phyloP scores from a whole-genome alignment of 495 filamentous ascomycete genomes.

The Bombardia bombarda region DNA sequence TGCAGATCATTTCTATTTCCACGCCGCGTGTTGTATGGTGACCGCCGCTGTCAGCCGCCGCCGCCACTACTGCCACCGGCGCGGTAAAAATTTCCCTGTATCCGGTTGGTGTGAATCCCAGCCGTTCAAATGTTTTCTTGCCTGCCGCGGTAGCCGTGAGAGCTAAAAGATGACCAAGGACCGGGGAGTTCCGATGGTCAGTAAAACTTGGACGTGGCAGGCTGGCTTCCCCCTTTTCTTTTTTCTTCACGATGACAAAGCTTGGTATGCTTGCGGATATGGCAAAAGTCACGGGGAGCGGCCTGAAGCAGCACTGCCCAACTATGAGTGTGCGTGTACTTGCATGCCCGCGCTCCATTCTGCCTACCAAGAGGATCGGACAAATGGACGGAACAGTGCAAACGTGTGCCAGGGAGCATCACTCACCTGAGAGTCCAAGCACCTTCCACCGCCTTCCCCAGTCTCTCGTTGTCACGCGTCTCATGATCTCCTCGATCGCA shows the following conservation, averaged over 20 bases:
- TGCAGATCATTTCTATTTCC: conserved; percentile 8
- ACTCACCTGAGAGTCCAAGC: conserved; percentile 21
- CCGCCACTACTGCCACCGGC: background rate
- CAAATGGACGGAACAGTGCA: too few relatives aligned
- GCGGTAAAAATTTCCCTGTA: conserved; percentile 24
- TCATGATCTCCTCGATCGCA: conserved; percentile 14
- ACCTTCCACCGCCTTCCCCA: too few relatives aligned
- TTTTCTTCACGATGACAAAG: background rate
- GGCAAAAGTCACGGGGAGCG: too few relatives aligned
- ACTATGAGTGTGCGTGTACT: too few relatives aligned
- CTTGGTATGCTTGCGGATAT: background rate
- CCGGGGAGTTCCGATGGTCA: background rate
- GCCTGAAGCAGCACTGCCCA: too few relatives aligned
- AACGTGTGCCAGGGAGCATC: too few relatives aligned
- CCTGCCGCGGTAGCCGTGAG: conserved; percentile 22
- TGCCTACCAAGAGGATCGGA: too few relatives aligned
- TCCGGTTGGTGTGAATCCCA: conserved; percentile 21
- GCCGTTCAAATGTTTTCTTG: conserved; percentile 15
- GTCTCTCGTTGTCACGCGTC: conserved; percentile 3
- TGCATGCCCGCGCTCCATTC: too few relatives aligned
- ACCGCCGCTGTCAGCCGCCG: background rate
- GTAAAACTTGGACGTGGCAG: background rate
- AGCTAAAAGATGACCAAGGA: too few relatives aligned
- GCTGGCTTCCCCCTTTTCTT: too few relatives aligned
- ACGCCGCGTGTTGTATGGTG: background rate